Evolutionary conservation across 2,329 filamentous ascomycete genomes (phyloP), one percentile per base, ranked within the genome.

Genomic region (Alternaria sp.): DNA sequence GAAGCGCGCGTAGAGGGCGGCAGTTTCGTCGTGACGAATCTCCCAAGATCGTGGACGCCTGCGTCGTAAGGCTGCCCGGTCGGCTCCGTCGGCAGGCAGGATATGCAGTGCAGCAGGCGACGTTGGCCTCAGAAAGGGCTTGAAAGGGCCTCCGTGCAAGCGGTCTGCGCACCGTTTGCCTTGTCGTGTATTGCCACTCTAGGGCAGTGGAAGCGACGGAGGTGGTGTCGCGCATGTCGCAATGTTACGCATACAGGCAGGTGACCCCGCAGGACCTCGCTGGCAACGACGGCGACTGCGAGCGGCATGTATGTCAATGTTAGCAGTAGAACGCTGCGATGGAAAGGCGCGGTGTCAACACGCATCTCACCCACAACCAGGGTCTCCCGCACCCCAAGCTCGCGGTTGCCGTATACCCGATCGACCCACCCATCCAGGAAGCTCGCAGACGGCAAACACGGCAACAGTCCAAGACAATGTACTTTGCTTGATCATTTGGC

Each of bases 141-240:
- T 13, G 12, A 40, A 5, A 59, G 55, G 62, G 54, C 58, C 19
- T 54, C 12, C 6, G 10, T 25, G 17, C 9, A 30, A n/a, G 36
- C 55, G 44, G 60, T 66, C 21, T 50, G 61, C 63, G 57, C 63
- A 56, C 58, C 43, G 10, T 61, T 58, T 63, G 62, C 62, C 62
- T 59, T 6, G 8, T 51, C 36, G n/a, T 47, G n/a, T n/a, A 21
- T 43, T 51, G 17, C 46, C 46, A 12, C 15, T 53, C 59, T n/a
- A 15, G 17, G 50, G 46, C 47, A 45, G 30, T n/a, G 28, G 17
- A 59, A 46, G 56, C 45, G 49, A 23, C 25, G 26, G 54, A 28
- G 32, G 8, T 52, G 17, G 49, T 23, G 30, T 13, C 30, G 49
- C n/a, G 15, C 49, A 36, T 52, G 13, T 36, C 30, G 40, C 26